phyloP scores from a whole-genome alignment of 2,329 filamentous ascomycete genomes.

The Septoria linicola region DNA sequence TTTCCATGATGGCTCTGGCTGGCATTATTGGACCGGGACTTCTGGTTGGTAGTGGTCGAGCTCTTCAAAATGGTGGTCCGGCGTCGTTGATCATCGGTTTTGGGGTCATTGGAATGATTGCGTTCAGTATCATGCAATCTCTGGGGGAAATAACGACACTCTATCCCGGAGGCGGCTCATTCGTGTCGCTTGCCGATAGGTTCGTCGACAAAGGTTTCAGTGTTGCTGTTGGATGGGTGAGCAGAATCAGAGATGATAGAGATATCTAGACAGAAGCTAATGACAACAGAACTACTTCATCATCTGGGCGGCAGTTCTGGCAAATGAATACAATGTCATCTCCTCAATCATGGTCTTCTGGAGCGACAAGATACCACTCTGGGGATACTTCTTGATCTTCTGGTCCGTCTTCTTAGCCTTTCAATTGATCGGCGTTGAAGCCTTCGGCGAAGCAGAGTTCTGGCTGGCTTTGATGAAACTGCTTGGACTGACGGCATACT shows the following conservation, averaged over 20 bases:
- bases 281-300: constrained; percentile 59
- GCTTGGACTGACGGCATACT: constrained; percentile 40
- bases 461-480: constrained; percentile 47
- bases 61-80: constrained; percentile 66
- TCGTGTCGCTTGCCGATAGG: constrained; percentile 67
- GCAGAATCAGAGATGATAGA: not conserved
- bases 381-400: constrained; percentile 45
- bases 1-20: constrained; percentile 57
- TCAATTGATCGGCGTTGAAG: constrained; percentile 43
- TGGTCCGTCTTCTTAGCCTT: constrained; percentile 42
- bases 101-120: constrained; percentile 67
- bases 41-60: constrained; percentile 69
- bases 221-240: constrained; percentile 63
- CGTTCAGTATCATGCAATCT: constrained; percentile 67
- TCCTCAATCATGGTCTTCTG: constrained; percentile 66
- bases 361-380: constrained; percentile 52
- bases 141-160: constrained; percentile 72
- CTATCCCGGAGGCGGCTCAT: constrained; percentile 69
- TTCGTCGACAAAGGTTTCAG: constrained; percentile 70
- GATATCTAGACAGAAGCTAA: not conserved
- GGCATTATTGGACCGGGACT: constrained; percentile 67
- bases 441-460: constrained; percentile 47
- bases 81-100: constrained; percentile 73
- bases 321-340: constrained; percentile 70
- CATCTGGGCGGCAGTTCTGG: constrained; percentile 64